These are phyloP conservation scores for Apiotrichum laibachii DNA, from an alignment of 1,284 basidiomycete species.

Conservation along the genomic window DNA sequence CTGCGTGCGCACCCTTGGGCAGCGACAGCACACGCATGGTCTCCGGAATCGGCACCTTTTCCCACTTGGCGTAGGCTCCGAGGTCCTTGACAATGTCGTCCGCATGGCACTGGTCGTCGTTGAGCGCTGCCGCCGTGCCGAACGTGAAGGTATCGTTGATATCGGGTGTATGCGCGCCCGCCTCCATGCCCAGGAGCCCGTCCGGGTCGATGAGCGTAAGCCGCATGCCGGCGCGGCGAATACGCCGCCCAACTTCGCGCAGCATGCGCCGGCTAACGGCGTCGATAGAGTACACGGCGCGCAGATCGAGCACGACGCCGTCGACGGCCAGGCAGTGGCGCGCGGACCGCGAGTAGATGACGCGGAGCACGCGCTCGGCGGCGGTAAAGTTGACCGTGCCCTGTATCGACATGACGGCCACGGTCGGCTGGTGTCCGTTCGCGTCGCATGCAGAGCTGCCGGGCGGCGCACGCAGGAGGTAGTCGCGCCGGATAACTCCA, in stretches of 20 bases:
- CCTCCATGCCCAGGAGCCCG: slow-evolving; percentile 8
- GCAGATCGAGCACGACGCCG: slow-evolving; percentile 17
- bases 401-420: slow-evolving; percentile 16
- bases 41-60: not conserved
- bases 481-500: slow-evolving; percentile 18
- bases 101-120: slow-evolving; percentile 1
- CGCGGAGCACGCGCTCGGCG: slow-evolving; percentile 20
- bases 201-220: slow-evolving; percentile 18
- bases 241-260: slow-evolving; percentile 16
- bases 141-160: not conserved
- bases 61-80: slow-evolving; percentile 6
- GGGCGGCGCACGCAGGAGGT: slow-evolving; percentile 13
- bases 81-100: slow-evolving; percentile 15
- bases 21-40: not conserved
- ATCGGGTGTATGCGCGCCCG: not conserved
- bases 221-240: slow-evolving; percentile 8
- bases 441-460: not conserved
- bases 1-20: not conserved
- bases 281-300: slow-evolving; percentile 18
- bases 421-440: not conserved
- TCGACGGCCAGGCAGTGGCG: not conserved
- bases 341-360: slow-evolving; percentile 5
- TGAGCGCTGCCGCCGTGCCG: not conserved
- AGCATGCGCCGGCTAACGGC: slow-evolving; percentile 11
- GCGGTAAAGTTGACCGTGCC: slow-evolving; percentile 21